Base-by-base conservation (phyloP, 2,329 filamentous ascomycete genomes). In the Parastagonospora avenae region DNA sequence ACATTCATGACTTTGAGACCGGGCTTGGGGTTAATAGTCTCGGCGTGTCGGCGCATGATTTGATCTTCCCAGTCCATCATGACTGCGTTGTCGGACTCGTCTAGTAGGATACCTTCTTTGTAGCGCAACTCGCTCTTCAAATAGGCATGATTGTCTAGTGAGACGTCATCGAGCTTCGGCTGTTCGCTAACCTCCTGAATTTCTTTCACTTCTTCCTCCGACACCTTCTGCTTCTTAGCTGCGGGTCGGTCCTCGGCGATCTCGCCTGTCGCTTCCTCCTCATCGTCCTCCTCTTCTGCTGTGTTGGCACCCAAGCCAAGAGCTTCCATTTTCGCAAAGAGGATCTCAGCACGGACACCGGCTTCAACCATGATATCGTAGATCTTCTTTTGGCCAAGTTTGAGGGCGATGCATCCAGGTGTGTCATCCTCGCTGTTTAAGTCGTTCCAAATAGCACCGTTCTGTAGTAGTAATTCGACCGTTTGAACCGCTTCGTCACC, bases 51-150 rank as follows among this genome's bases (percentile, higher is more conserved):
- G 52, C 83, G 83, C 91, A 96, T 96, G 63, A 96, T 94, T 58
- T 87, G 85, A 2, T 87, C 89, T 74, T 96, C 91, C 91, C 91
- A 96, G 33, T 87, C 83, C 91, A 96, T 96, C 91, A 96, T 96
- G 39, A 96, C 90, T 45, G 90, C 91, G 70, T 96, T 96, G 55
- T 85, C 82, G 57, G 86, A 84, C 3, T 84, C 80, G 67, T 94
- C 90, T 6, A 94, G 81, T 2, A 94, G 82, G 19, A 72, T 73
- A 0, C 64, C 66, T 2, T 63, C 61, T 47, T 66, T 67, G 62
- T 72, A 72, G 27, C 69, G 52, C 14, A 73, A 50, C 41, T 72
- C 62, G 8, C 59, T 64, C 43, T 64, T 68, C 14, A 74, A 59
- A 38, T 73, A 74, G 19, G 74, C 73, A 47, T 72, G 75, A 63